Base-by-base conservation (phyloP, 2,329 filamentous ascomycete species). In the Aspergillus hortae region DNA sequence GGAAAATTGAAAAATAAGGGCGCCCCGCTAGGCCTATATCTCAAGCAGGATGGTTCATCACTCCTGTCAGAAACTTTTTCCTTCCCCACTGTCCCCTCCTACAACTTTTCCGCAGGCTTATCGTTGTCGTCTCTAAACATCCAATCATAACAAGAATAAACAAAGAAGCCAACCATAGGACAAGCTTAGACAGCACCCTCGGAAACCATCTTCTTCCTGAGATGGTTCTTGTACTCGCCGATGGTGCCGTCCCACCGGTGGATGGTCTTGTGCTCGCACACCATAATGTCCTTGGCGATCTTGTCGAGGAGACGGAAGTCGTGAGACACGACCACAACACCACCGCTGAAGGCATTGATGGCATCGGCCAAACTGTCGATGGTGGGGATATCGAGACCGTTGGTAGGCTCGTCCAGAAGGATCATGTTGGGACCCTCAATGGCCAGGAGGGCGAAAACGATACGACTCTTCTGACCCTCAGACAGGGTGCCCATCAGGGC, bases 261-360 rank as follows among this genome's bases (percentile, higher is more conserved):
- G 64, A 97, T 91, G 12, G 91, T 92, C 83, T 92, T 91, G 85
- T 99, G 91, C 79, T 99, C 94, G 77, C 95, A 99, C 51, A 99
- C 94, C 78, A 99, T 86, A 75, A 99, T 99, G 75, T 99, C 90
- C 83, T 99, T 99, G 65, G 94, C 94, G 73, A 99, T 97, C 82
- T 96, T 96, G 84, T 99, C 94, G 61, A 99, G 86, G 67, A 99
- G 81, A 81, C 92, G 88, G 84, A 99, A 99, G 75, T 99, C 94
- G 88, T 99, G 94, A 66, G 89, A 95, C 52, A 99, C 94, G 59
- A 97, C 92, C 49, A 97, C 90, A 47, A 97, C 92, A 88, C 95
- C 94, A 67, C 94, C 94, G 61, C 85, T 92, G 74, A 89, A 99
- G 54, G 90, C 88, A 70, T 97, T 95, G 79, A 99, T 99, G 65